These are phyloP conservation scores for Cordyceps tenuipes DNA, from an alignment of 2,329 filamentous ascomycete genomes.

Conservation along the genomic window DNA sequence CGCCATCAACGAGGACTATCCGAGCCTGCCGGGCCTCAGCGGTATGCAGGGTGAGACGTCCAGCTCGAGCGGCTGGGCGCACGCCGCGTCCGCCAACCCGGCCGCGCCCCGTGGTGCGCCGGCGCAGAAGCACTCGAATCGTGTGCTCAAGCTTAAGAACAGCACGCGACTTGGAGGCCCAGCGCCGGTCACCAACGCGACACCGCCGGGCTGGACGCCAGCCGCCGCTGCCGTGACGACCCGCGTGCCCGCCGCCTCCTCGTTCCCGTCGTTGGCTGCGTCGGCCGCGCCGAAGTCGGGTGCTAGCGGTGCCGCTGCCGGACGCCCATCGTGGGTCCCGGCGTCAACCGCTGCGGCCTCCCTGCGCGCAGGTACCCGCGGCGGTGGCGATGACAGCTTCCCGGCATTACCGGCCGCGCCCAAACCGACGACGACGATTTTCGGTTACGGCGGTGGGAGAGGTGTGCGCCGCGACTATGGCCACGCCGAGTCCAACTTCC, in stretches of 20 bases:
- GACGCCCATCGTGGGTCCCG: constrained; percentile 18
- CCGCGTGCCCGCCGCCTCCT: constrained; percentile 18
- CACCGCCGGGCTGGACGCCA: constrained; percentile 19
- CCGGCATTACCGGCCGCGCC: constrained; percentile 73
- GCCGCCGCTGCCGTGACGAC: constrained; percentile 12
- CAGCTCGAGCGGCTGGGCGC: constrained; percentile 50
- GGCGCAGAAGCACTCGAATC: constrained; percentile 41
- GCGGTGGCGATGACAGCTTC: constrained; percentile 55
- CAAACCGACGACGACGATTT: constrained; percentile 56
- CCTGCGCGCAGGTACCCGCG: constrained; percentile 16
- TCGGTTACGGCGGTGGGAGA: constrained; percentile 48
- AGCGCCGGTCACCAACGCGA: constrained; percentile 17
- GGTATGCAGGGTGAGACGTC: constrained; percentile 57
- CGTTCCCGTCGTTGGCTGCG: constrained; percentile 32
- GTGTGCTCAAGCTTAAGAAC: constrained; percentile 52
- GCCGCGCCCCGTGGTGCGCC: constrained; percentile 30
- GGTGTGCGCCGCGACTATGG: constrained; percentile 47
- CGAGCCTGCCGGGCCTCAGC: constrained; percentile 68
- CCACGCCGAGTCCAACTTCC: constrained; percentile 41
- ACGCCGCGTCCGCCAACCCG: constrained; percentile 51
- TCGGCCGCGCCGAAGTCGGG: constrained; percentile 1
- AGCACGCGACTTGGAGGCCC: constrained; percentile 40
- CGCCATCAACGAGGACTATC: constrained; percentile 92
- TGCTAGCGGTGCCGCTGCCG: not conserved
- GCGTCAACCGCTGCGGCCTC: constrained; percentile 7